Evolutionary conservation across 192 early-diverging fungal genomes (phyloP), one percentile per base, ranked within the genome.

Genomic region (Coemansia sp.): DNA sequence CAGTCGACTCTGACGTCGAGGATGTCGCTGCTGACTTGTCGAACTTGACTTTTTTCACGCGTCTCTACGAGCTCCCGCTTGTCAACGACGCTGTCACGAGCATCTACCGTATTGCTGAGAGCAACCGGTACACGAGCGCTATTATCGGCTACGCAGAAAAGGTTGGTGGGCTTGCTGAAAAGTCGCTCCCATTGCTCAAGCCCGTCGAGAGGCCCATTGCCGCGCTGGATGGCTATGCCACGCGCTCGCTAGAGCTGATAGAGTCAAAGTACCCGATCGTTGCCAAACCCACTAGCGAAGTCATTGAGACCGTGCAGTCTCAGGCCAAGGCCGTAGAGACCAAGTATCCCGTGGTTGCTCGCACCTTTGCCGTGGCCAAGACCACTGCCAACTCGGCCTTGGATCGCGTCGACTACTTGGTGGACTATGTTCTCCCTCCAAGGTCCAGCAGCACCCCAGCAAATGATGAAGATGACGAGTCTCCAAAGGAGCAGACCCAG

Each of bases 191-290:
- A 30, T 69, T 76, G 39, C 83, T 90, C 38, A 65, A 65, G 47
- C 78, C 78, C 4, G 78, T 75, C 12, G 84, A 86, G 60, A 66
- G 75, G 34, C 87, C 87, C 37, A 74, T 90, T 32, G 62, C 73
- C 59, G 80, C 73, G 8, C 84, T 85, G 4, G 90, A 93, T 62
- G 71, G 83, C 20, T 69, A 89, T 39, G 90, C 87, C 37, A 84
- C 80, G n/a, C 80, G 85, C 49, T 89, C 89, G 4, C 79, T 93
- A 18, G 88, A 89, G 53, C 37, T 84, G 22, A 44, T 92, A 22
- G 90, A 90, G 60, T 61, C 71, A 3, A 78, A 65, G 37, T 89
- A 88, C 68, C 88, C 89, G 5, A 83, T 88, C 50, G 80, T 90
- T 38, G 83, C 67, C 24, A 75, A 85, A 68, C 87, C 87, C 64